Evolutionary conservation across 768 basidiomycete genomes (phyloP).

Genomic region (Coprinopsis marcescibilis): DNA sequence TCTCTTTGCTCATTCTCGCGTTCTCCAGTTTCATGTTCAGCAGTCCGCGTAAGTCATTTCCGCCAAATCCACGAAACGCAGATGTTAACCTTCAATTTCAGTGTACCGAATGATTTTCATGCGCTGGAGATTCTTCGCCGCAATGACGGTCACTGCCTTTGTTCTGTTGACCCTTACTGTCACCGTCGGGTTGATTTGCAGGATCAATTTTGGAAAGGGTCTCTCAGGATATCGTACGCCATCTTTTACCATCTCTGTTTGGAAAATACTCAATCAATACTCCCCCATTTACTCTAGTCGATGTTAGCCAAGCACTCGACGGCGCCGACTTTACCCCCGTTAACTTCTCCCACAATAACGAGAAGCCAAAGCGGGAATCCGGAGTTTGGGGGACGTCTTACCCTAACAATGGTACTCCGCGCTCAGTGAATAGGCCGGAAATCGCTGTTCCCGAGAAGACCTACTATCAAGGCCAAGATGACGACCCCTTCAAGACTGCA

Average conservation of each 20-base stretch:
- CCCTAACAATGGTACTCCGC: no score
- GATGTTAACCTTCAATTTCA: slow-evolving; percentile 15
- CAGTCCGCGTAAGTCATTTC: slow-evolving; percentile 30
- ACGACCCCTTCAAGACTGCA: background rate
- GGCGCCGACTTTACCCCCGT: no score
- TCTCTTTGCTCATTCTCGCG: slow-evolving; percentile 32
- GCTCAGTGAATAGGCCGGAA: background rate
- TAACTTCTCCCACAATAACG: no score
- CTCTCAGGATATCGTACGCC: slow-evolving; percentile 48
- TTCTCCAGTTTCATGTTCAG: slow-evolving; percentile 38
- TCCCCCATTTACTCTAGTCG: no score
- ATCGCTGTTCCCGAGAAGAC: background rate
- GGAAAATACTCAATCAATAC: no score
- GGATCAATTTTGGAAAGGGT: slow-evolving; percentile 49
- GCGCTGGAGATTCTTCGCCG: slow-evolving; percentile 44
- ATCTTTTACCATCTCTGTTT: no score
- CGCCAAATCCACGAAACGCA: background rate
- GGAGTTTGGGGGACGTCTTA: background rate
- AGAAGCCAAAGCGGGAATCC: background rate
- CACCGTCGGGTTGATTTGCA: slow-evolving; percentile 40
- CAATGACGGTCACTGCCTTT: slow-evolving; percentile 37
- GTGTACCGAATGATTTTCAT: slow-evolving; percentile 39
- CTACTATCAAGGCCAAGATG: background rate
- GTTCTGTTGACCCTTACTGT: slow-evolving; percentile 34
- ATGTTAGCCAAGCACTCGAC: no score